Evolutionary conservation across 2,329 filamentous ascomycete species (phyloP), one percentile per base, ranked within the genome.

Genomic region (Lachnum nothofagi): DNA sequence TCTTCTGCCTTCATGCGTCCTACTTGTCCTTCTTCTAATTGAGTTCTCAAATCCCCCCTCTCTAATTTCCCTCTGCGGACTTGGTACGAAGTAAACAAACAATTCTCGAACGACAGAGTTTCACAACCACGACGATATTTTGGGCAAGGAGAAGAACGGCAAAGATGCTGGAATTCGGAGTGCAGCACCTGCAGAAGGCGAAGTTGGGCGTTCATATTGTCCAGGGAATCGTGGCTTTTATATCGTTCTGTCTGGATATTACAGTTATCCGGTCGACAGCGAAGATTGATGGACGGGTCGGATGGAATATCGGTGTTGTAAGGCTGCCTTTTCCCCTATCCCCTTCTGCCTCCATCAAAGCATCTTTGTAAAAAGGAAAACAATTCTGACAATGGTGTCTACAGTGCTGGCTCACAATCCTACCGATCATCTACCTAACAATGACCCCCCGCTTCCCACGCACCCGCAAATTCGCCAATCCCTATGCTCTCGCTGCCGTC

Each of bases 251-350:
- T 49, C 68, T 85, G 51, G 77, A 79, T 57, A 82, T 85, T 58
- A 71, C 76, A 20, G 72, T 84, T 39, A 82, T 84, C 61, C 71
- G 70, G 68, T 70, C 46, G 63, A 73, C 8, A 63, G 69, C 78
- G 4, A 64, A 63, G 17, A 72, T 84, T 54, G 75, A 74, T 48
- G 79, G 79, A 27, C 73, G 78, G 54, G 77, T 78, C 64, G 79
- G 75, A 53, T 85, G 81, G 80, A 75, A 78, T 0, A 84, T 85
- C 55, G 80, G 71, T 56, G 72, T 83, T 67, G 81, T 85, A 72
- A 52, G 79, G 14, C 35, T 19, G 5, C n/a, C 39, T 14, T 12
- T 35, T 33, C 10, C 42, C 17, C 34, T 45, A 37, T 12, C 34
- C 17, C 16, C 23, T 23, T 29, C 25, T 27, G n/a, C 27, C 9